Evolutionary conservation across 306 rosid genomes (phyloP).

Genomic region (Acacia crassicarpa): DNA sequence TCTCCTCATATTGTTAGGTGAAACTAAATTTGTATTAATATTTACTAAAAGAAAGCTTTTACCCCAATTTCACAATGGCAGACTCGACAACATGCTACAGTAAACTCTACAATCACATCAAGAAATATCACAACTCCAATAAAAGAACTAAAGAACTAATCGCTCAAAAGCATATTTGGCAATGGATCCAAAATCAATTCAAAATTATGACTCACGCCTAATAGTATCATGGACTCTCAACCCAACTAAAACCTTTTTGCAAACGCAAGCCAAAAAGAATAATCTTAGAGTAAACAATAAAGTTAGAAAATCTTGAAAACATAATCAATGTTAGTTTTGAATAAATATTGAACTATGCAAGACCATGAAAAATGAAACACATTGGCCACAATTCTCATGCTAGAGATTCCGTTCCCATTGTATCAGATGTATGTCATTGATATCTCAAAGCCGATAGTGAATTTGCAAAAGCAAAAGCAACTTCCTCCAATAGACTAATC

Average conservation of each 20-base stretch:
- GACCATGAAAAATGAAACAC: background rate
- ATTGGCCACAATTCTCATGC: background rate
- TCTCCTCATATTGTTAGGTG: no score
- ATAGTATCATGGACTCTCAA: background rate
- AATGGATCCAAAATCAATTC: no score
- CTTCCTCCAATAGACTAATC: slow-evolving; percentile 10
- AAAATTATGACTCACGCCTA: background rate
- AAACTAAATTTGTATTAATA: no score
- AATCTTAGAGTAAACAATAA: background rate
- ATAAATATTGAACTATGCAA: background rate
- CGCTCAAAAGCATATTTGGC: no score
- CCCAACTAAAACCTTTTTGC: background rate
- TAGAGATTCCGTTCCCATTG: background rate
- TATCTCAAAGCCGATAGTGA: background rate
- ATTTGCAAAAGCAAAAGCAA: background rate
- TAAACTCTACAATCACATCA: no score
- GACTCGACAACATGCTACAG: no score
- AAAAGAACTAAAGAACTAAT: no score
- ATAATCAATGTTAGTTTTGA: background rate
- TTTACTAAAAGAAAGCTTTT: no score
- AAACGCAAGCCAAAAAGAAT: background rate
- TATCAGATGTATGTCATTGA: background rate
- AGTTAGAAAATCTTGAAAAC: background rate
- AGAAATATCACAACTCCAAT: no score
- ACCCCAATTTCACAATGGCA: no score